Evolutionary conservation across 164 flowering plant species (phyloP), one percentile per base, ranked within the genome.

Genomic region (Vitis vinifera): DNA sequence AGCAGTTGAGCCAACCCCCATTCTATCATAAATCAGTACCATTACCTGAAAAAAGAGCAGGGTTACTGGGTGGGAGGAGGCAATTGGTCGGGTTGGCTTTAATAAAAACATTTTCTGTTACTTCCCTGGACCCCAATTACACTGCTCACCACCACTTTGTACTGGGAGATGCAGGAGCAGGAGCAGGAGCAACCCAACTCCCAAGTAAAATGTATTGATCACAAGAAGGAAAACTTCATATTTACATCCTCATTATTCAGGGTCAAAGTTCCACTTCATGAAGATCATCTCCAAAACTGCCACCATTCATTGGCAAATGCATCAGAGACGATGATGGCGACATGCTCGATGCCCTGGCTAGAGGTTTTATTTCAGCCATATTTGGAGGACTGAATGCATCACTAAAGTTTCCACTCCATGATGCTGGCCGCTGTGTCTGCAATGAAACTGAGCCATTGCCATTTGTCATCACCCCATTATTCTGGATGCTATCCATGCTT

Each of bases 241-340:
- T 82, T 64, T 80, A 84, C 82, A 80, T 70, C 74, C 72, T 61
- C 29, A 11, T 55, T 49, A 10, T 59, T 62, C 23, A 48, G 17
- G 67, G 60, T 87, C 82, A 88, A 48, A 90, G 94, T 63, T 88
- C 91, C 59, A 92, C 95, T 69, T 90, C 92, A 3, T 89, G 92
- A 30, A 90, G 87, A 11, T 92, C 92, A 62, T 87, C 92, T 16
- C 83, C 82, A 70, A 78, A 74, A 73, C 82, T 81, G 58, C 83
- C 79, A 67, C 86, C 77, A 69, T 66, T 83, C 55, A 16, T 59
- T 2, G 77, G 79, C 56, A 75, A 65, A 52, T 51, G 79, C 49
- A 44, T 53, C 29, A 67, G 44, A 19, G 83, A 70, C 10, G 84
- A 19, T 15, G 86, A 66, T 0, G 82, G 86, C 9, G 89, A 78